Evolutionary conservation across 257 asterid genomes (phyloP), one percentile per base, ranked within the genome.

Genomic region (Thymus mandschuricus): DNA sequence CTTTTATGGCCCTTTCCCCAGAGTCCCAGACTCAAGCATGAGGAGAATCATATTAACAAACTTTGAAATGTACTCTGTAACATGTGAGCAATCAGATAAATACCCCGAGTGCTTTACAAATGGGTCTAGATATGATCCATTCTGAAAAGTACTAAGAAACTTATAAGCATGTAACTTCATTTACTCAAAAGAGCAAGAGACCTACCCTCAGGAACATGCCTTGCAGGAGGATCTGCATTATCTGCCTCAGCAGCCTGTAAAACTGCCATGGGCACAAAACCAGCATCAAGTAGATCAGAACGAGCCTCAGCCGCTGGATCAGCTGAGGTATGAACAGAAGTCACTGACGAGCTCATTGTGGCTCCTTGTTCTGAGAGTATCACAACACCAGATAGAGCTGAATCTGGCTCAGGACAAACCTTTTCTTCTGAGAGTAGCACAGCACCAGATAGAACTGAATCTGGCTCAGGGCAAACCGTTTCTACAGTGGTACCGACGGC

Each of bases 231-330:
- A 83, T 70, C 75, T 28, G 67, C 60, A 58, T 69, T 65, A 67
- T 63, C 80, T 59, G 72, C 79, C 40, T 80, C 81, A 43, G 72
- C 48, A 75, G 72, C 69, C 50, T 74, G 81, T 74, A 84, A 59
- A 75, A 66, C 74, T 50, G 78, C 60, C 74, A 71, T 64, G 51
- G 80, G 77, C 78, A 57, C 71, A 38, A 48, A 28, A 60, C 55
- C 76, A 50, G 76, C 75, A 60, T 77, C 86, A 60, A 63, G 78
- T 57, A 64, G 79, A 68, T 72, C 75, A 66, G 67, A 77, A 75
- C 55, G 66, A 52, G 70, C 75, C 62, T 57, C 43, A 64, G 55
- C 71, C 72, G 73, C 75, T 29, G 82, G 79, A 79, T 64, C 77
- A 45, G 76, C 38, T 43, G 75, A 10, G 69, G 76, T 68, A 65